Base-by-base conservation (phyloP, 1,284 basidiomycete genomes). In the Irpex sp. region DNA sequence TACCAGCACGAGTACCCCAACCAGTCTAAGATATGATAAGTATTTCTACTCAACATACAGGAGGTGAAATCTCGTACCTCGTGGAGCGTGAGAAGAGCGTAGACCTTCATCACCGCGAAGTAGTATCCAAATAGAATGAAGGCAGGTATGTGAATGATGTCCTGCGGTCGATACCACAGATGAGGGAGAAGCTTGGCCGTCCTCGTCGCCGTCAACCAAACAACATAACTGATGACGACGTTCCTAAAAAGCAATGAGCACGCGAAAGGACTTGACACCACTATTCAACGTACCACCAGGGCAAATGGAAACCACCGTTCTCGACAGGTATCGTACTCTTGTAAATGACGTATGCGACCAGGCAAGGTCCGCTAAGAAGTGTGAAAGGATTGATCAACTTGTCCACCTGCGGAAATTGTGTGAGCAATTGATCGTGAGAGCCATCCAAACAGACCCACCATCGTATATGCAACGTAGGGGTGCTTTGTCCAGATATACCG, bases 361-460 rank as follows among this genome's bases (percentile, higher is more conserved):
- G 82, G 67, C 79, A 81, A 1, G 93, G 94, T 1, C 94, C 94
- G 19, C 90, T 84, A 33, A 96, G 84, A 21, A 96, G 82, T 1
- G 94, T 96, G 66, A 95, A 81, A 1, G 94, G 94, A 74, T 96
- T 96, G 79, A 95, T 89, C 58, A 96, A 83, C 72, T 96, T 96
- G 80, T 95, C 94, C 58, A 94, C 85, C 89, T 90, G 26, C 26
- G 33, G 31, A 59, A 47, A 21, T 55, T 43, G 46, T 31, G 3
- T 19, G 50, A 60, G 46, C 21, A 55, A 46, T 39, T 47, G 15
- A 60, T 21, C 17, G 57, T 26, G 26, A 57, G 6, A 17, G 31
- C 57, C 64, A 53, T 33, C 36, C 35, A 46, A 54, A 53, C 11
- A 72, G 19, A 61, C 79, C 58, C 63, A 89, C 88, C 94, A 95